Percentiles rank a stretch among this genome's conserved stretches.
Conservation (phyloP, 148 eudicot species). For the Agrostemma githago region DNA sequence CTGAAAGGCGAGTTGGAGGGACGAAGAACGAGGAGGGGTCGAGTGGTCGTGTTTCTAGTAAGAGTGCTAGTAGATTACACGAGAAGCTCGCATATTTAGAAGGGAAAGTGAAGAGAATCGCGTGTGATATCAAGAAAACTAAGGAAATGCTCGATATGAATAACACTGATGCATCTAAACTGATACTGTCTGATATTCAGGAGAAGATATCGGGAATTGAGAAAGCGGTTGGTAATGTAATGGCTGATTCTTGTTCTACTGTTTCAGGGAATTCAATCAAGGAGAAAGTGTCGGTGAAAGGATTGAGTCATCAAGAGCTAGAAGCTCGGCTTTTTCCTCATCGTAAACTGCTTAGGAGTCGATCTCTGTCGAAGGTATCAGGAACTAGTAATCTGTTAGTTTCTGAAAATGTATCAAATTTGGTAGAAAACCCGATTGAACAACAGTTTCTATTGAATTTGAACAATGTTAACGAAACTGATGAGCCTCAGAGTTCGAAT, state of each 20-base stretch:
- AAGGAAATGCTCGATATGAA: conserved; percentile 87
- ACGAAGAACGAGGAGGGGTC: conserved; percentile 27
- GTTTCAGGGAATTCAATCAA: conserved; percentile 12
- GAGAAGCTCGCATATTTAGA: conserved; percentile 88
- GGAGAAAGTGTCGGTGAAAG: conserved; percentile 37
- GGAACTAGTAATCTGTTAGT: conserved; percentile 10
- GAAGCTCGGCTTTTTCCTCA: conserved; percentile 84
- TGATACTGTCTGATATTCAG: conserved; percentile 75
- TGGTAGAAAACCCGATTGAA: conserved; percentile 41
- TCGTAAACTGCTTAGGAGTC: conserved; percentile 53
- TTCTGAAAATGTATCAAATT: conserved; percentile 20
- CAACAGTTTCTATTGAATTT: conserved; percentile 51
- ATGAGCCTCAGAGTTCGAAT: conserved; percentile 34
- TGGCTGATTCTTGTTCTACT: conserved; percentile 25
- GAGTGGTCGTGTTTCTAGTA: conserved; percentile 31
- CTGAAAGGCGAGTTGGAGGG: conserved; percentile 5
- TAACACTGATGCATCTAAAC: conserved; percentile 68
- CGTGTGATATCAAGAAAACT: conserved; percentile 87
- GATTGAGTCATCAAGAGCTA: conserved; percentile 58
- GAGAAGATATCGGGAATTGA: conserved; percentile 85
- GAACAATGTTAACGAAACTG: conserved; percentile 46
- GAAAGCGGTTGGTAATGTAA: conserved; percentile 70
- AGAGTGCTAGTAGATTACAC: conserved; percentile 66
- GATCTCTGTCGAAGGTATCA: conserved; percentile 32
- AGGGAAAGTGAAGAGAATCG: conserved; percentile 83